These are phyloP conservation scores for Fonsecaea erecta DNA, from an alignment of 2,329 filamentous ascomycete genomes.

Conservation along the genomic window DNA sequence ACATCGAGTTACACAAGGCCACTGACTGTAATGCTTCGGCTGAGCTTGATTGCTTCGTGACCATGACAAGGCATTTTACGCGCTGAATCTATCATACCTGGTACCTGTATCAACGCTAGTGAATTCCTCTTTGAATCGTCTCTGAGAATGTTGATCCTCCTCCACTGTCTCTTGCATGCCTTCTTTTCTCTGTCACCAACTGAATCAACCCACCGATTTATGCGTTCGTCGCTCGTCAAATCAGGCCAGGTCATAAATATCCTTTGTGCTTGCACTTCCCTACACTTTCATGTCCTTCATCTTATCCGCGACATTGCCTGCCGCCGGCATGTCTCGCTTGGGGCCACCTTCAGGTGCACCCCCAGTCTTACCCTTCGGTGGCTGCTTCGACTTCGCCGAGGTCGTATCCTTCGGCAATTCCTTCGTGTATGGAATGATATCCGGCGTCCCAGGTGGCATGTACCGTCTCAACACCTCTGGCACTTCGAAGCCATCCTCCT, in stretches of 20 bases:
- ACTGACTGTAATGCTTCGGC: not conserved
- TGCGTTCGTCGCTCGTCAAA: not conserved
- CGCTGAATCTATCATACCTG: not conserved
- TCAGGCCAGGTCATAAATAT: not conserved
- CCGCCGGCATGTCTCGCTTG: constrained; percentile 32
- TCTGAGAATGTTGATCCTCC: not conserved
- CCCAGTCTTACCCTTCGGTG: constrained; percentile 41
- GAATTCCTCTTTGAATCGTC: not conserved
- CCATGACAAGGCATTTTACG: not conserved
- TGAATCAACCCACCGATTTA: not conserved
- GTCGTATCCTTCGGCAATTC: constrained; percentile 79
- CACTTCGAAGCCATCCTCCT: constrained; percentile 78
- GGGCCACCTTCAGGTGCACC: constrained; percentile 36
- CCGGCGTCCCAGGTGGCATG: constrained; percentile 77
- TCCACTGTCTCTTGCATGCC: not conserved
- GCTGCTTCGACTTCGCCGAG: constrained; percentile 59
- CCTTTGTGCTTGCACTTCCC: constrained; percentile 30
- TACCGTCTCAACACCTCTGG: constrained; percentile 86
- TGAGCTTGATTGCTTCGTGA: not conserved
- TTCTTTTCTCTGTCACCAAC: not conserved
- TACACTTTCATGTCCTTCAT: constrained; percentile 48
- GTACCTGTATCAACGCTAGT: not conserved
- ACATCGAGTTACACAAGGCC: not conserved
- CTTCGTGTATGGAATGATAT: constrained; percentile 86
- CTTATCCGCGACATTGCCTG: constrained; percentile 47